Base-by-base conservation (phyloP, 2,329 filamentous ascomycete species). In the Penicillium sp. region DNA sequence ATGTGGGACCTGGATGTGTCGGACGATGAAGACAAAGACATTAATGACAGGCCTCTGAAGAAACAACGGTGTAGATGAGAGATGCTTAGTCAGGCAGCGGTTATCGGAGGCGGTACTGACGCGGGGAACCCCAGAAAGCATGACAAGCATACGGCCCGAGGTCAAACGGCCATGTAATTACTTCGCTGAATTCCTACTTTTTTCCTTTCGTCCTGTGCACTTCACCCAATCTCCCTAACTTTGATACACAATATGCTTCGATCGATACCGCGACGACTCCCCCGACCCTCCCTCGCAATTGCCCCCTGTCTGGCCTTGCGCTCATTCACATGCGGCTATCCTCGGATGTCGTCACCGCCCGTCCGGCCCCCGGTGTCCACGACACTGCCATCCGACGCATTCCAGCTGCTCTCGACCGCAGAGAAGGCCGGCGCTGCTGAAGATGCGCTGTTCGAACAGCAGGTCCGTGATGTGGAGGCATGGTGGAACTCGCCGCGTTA, bases 401-500 rank as follows among this genome's bases (percentile, higher is more conserved):
- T 92, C 73, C 92, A 96, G 68, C 79, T 96, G 12, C 80, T 96
- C 0, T 79, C 89, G 35, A 88, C 90, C 58, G 72, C 81, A 28
- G 76, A 86, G 49, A 96, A 97, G 71, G 76, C 86, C 0, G 89
- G 89, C 13, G 77, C 80, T 15, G 83, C 88, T 0, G 93, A 97
- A 71, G 90, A 97, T 72, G 83, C 83, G 0, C 78, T 96, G 1
- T 95, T 91, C 69, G 82, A 91, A 37, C 81, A 87, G 55, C 89
- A 96, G 67, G 78, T 97, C 45, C 80, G 86, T 63, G 86, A 93
- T 62, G 89, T 97, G 10, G 83, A 91, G 69, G 80, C 85, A 25
- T 97, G 92, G 93, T 98, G 92, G 92, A 80, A 81, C 18, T 86
- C 85, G 35, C 85, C 89, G 6, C 84, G 93, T 49, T 98, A 84